A percentile compares a stretch with the other conserved stretches of the same genome.
These are phyloP conservation scores for Drechslerella dactyloides DNA, from an alignment of 2,329 filamentous ascomycete species.

Conservation along the genomic window DNA sequence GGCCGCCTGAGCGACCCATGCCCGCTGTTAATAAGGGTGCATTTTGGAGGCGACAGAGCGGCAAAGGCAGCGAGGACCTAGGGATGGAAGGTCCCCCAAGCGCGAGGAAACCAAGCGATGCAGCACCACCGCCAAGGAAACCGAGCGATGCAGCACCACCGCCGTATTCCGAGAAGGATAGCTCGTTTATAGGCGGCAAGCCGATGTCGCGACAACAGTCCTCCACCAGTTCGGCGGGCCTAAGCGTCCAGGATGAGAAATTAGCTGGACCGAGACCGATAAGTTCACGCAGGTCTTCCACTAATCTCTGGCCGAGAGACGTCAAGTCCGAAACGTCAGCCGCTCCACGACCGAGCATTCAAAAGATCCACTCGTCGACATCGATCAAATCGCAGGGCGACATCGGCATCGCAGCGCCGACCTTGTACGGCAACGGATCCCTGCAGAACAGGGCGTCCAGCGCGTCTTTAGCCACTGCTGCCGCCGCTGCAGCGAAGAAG, in stretches of 20 bases:
- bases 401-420: neutral
- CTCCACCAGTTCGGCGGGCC: slow-evolving; percentile 6
- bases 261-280: slow-evolving; percentile 23
- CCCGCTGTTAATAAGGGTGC: neutral
- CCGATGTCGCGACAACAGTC: slow-evolving; percentile 32
- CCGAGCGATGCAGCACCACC: slow-evolving; percentile 21
- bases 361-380: slow-evolving; percentile 42
- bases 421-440: slow-evolving; percentile 1
- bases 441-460: slow-evolving; percentile 6
- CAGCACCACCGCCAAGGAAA: slow-evolving; percentile 15
- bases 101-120: slow-evolving; percentile 16
- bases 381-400: slow-evolving; percentile 24
- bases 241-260: slow-evolving; percentile 25
- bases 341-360: slow-evolving; percentile 1
- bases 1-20: neutral
- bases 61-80: slow-evolving; percentile 8
- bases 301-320: slow-evolving; percentile 8
- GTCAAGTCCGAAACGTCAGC: slow-evolving; percentile 29
- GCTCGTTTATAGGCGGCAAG: neutral
- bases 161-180: slow-evolving; percentile 13
- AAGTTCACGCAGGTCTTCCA: slow-evolving; percentile 25
- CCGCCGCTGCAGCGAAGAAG: slow-evolving; percentile 40
- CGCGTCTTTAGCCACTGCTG: slow-evolving; percentile 30
- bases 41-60: slow-evolving; percentile 16
- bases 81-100: neutral